phyloP scores from a whole-genome alignment of 768 basidiomycete species.

The Amanita thiersii region DNA sequence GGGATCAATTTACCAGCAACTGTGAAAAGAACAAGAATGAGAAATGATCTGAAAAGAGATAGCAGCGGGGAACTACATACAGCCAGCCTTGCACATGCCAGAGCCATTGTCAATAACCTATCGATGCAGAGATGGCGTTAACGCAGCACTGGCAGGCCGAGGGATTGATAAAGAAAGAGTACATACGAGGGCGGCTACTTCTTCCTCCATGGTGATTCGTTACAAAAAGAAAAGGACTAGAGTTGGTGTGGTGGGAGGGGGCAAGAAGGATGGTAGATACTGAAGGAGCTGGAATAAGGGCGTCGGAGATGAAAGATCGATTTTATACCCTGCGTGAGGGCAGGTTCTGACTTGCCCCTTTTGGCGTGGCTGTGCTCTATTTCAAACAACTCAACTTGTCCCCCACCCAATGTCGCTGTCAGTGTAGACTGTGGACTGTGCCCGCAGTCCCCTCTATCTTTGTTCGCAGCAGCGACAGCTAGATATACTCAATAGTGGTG shows the following conservation, averaged over 20 bases:
- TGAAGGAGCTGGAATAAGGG: neutral
- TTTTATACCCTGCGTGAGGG: constrained; percentile 2
- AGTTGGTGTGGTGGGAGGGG: constrained; percentile 5
- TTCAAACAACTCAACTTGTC: too few species aligned
- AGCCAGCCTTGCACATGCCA: constrained; percentile 99
- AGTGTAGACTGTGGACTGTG: too few species aligned
- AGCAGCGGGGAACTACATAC: constrained; percentile 38
- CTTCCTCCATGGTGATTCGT: constrained; percentile 38
- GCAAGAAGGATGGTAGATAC: too few species aligned
- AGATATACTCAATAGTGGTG: too few species aligned
- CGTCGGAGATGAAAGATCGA: constrained; percentile 4
- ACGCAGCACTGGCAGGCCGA: constrained; percentile 1
- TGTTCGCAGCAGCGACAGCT: too few species aligned
- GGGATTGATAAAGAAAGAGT: constrained; percentile 32
- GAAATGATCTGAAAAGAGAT: neutral
- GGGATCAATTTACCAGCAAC: constrained; percentile 49
- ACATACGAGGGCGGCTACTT: constrained; percentile 41
- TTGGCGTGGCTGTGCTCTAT: too few species aligned
- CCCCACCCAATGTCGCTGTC: too few species aligned
- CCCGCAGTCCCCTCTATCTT: too few species aligned
- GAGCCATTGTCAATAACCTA: constrained; percentile 94
- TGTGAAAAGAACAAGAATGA: constrained; percentile 23
- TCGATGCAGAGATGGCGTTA: constrained; percentile 6
- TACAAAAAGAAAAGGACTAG: constrained; percentile 15
- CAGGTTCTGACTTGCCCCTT: too few species aligned